Percentiles rank a stretch among this genome's conserved stretches.
Evolutionary conservation across 1,139 yeast genomes (phyloP).

Genomic region (Yamadazyma conglobata): DNA sequence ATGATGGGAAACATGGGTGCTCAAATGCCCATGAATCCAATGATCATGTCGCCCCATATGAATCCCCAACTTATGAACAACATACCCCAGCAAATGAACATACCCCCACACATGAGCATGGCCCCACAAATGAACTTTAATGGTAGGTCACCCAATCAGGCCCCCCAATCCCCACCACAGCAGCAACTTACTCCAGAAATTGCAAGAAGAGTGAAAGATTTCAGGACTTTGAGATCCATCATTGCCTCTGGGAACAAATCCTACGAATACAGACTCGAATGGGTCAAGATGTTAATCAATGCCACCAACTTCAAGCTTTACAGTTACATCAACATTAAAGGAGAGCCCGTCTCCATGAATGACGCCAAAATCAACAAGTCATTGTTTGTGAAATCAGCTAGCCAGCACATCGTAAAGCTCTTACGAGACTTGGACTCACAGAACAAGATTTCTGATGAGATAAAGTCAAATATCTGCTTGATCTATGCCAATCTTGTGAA

Average conservation of each 20-base stretch:
- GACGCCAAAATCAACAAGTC: conserved; percentile 32
- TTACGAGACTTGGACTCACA: conserved; percentile 29
- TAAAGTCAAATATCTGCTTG: conserved; percentile 29
- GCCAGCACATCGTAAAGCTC: conserved; percentile 38
- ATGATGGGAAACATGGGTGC: conserved; percentile 13
- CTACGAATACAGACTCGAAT: conserved; percentile 39
- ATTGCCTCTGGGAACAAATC: conserved; percentile 46
- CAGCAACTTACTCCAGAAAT: conserved; percentile 18
- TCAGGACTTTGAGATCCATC: conserved; percentile 30
- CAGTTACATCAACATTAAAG: conserved; percentile 43
- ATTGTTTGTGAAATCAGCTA: conserved; percentile 38
- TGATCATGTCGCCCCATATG: conserved; percentile 6
- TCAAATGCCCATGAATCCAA: conserved; percentile 15
- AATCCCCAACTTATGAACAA: conserved; percentile 1
- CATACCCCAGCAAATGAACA: conserved; percentile 3
- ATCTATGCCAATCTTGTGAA: conserved; percentile 41
- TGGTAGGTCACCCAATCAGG: conserved; percentile 1
- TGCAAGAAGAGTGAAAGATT: conserved; percentile 33
- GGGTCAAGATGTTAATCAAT: conserved; percentile 44
- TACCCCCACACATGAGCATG: conserved; percentile 3
- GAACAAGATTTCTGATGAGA: conserved; percentile 22
- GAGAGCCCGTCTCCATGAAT: conserved; percentile 35
- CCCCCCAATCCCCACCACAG: conserved; percentile 2
- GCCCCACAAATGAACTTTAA: conserved; percentile 1
- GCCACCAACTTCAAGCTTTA: conserved; percentile 42